Evolutionary conservation across 805 yeast genomes (phyloP).

Genomic region (Lipomyces mesembrius): DNA sequence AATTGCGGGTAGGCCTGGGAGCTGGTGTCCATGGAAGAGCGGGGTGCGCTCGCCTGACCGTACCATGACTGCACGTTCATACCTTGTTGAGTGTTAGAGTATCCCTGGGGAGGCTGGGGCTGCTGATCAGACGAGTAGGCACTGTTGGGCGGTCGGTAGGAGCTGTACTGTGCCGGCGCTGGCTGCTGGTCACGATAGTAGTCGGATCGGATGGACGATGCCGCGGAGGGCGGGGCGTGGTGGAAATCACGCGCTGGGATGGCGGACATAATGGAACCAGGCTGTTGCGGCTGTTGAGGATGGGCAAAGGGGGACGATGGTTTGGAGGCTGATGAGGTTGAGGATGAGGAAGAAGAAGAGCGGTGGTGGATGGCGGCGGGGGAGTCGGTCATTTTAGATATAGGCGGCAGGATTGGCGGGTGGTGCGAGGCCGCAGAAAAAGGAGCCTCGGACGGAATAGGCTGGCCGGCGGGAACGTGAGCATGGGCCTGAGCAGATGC

Average conservation of each 20-base stretch:
- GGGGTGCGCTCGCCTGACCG: constrained; percentile 12
- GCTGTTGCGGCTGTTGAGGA: constrained; percentile 12
- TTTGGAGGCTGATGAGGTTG: constrained; percentile 1
- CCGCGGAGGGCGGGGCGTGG: background rate
- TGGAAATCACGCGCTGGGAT: constrained; percentile 6
- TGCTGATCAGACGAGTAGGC: constrained; percentile 8
- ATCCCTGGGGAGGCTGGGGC: constrained; percentile 15
- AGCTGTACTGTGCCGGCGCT: constrained; percentile 1
- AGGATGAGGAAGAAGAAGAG: constrained; percentile 20
- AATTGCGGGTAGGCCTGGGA: constrained; percentile 1
- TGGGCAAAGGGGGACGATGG: constrained; percentile 8
- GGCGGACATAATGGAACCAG: constrained; percentile 5
- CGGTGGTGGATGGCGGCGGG: constrained; percentile 24
- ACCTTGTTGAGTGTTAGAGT: constrained; percentile 9
- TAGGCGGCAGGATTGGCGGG: constrained; percentile 29
- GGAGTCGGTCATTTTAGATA: constrained; percentile 30
- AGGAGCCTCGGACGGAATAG: background rate
- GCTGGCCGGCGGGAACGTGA: background rate
- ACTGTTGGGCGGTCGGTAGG: background rate
- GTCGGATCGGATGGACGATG: constrained; percentile 9
- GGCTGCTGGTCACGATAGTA: constrained; percentile 13
- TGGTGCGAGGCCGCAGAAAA: background rate
- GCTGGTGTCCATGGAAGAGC: constrained; percentile 1
- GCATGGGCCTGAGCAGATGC: constrained; percentile 8
- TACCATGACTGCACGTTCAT: constrained; percentile 17